Evolutionary conservation across 176 grass and related monocot species (phyloP).

Genomic region (Oryza nivara): DNA sequence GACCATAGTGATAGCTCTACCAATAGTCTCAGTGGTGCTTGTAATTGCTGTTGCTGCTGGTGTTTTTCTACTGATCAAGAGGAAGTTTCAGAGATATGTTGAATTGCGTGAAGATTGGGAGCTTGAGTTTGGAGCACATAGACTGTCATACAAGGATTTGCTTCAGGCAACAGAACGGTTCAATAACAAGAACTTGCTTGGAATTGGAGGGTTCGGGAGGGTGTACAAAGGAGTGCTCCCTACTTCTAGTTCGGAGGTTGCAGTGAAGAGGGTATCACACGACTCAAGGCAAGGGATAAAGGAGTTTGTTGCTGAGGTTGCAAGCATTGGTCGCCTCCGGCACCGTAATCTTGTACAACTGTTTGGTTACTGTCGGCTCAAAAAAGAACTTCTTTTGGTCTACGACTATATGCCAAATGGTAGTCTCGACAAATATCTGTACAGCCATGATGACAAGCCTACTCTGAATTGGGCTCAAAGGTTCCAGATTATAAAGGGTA

Average conservation of each 20-base stretch:
- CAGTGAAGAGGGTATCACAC: conserved; percentile 1
- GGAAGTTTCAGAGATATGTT: not conserved
- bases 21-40: not conserved
- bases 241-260: not conserved
- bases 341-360: not conserved
- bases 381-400: not conserved
- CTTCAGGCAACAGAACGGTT: not conserved
- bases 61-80: not conserved
- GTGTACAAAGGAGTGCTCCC: conserved; percentile 19
- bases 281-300: not conserved
- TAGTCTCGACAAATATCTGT: not conserved
- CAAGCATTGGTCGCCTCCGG: not conserved
- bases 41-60: not conserved
- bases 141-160: conserved; percentile 3
- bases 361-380: not conserved
- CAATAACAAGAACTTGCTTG: conserved; percentile 12
- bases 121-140: not conserved
- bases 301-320: not conserved
- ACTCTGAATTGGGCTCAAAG: not conserved
- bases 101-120: not conserved
- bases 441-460: not conserved
- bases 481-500: not conserved
- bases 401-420: conserved; percentile 2
- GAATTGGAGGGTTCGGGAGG: not conserved
- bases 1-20: not conserved